Evolutionary conservation across 2,329 filamentous ascomycete genomes (phyloP).

Genomic region (Aspergillus novoparasiticus): DNA sequence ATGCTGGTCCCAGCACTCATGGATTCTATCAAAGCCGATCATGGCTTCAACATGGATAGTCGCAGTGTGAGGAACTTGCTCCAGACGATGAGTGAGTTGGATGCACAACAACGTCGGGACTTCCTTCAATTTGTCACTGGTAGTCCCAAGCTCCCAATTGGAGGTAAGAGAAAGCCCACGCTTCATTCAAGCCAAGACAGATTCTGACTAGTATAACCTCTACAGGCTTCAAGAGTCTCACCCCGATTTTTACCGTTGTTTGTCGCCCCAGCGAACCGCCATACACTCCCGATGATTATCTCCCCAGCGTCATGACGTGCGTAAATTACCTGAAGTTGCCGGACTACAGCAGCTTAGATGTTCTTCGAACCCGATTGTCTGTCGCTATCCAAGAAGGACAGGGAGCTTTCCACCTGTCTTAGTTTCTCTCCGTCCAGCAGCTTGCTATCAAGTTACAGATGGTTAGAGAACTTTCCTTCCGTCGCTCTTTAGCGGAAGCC

Average conservation of each 20-base stretch:
- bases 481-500: not conserved
- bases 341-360: conserved; percentile 80
- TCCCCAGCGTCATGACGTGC: conserved; percentile 99
- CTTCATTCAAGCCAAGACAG: conserved; percentile 28
- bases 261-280: conserved; percentile 98
- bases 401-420: conserved; percentile 95
- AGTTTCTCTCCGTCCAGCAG: conserved; percentile 10
- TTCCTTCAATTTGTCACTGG: conserved; percentile 98
- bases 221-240: conserved; percentile 91
- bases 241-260: conserved; percentile 97
- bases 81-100: conserved; percentile 90
- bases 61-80: conserved; percentile 90
- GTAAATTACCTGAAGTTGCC: conserved; percentile 98
- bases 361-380: conserved; percentile 75
- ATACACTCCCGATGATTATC: conserved; percentile 91
- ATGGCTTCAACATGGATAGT: conserved; percentile 98
- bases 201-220: conserved; percentile 22
- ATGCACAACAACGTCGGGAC: conserved; percentile 74
- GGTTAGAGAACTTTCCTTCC: not conserved
- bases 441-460: conserved; percentile 3
- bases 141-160: conserved; percentile 96
- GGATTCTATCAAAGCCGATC: conserved; percentile 98
- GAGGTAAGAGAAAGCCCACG: conserved; percentile 63
- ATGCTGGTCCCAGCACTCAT: conserved; percentile 68
- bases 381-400: conserved; percentile 94